Evolutionary conservation across 768 basidiomycete genomes (phyloP).

Genomic region (Lactarius hatsudake): DNA sequence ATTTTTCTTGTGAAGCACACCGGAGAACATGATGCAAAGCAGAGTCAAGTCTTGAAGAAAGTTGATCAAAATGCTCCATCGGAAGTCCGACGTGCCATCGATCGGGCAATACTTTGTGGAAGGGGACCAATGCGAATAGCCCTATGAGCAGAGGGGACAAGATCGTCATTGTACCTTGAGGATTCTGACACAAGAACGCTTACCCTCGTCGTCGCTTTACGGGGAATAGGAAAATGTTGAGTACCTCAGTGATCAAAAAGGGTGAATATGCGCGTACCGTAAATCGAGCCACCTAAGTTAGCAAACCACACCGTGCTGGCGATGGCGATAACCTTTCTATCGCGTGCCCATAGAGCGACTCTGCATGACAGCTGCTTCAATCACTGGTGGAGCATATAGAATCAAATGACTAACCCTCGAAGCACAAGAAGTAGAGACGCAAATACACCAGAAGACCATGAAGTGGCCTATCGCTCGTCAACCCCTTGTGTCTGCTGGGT

Average conservation of each 20-base stretch:
- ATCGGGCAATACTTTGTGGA: not conserved
- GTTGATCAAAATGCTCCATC: slow-evolving; percentile 19
- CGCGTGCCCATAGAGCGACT: slow-evolving; percentile 20
- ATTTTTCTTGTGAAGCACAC: slow-evolving; percentile 21
- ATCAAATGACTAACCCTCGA: slow-evolving; percentile 11
- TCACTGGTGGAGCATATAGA: not conserved
- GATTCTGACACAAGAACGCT: not conserved
- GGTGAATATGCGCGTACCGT: slow-evolving; percentile 2
- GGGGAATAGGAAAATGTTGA: not conserved
- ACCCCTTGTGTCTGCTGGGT: not conserved
- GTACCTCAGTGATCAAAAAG: not conserved
- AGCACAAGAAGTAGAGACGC: slow-evolving; percentile 23
- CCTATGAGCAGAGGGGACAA: not conserved
- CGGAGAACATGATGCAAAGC: slow-evolving; percentile 22
- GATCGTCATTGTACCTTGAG: not conserved
- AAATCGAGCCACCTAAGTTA: slow-evolving; percentile 9
- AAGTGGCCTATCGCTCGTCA: slow-evolving; percentile 13
- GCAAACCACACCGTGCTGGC: slow-evolving; percentile 1
- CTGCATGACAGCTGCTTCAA: not conserved
- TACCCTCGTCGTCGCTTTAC: slow-evolving; percentile 13
- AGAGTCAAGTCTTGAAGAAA: slow-evolving; percentile 16
- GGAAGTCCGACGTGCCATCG: slow-evolving; percentile 5
- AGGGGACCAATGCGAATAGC: not conserved
- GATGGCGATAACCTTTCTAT: slow-evolving; percentile 1
- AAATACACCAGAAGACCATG: slow-evolving; percentile 14